Conservation (phyloP, 2,329 filamentous ascomycete species). For the Sarocladium kiliense region DNA sequence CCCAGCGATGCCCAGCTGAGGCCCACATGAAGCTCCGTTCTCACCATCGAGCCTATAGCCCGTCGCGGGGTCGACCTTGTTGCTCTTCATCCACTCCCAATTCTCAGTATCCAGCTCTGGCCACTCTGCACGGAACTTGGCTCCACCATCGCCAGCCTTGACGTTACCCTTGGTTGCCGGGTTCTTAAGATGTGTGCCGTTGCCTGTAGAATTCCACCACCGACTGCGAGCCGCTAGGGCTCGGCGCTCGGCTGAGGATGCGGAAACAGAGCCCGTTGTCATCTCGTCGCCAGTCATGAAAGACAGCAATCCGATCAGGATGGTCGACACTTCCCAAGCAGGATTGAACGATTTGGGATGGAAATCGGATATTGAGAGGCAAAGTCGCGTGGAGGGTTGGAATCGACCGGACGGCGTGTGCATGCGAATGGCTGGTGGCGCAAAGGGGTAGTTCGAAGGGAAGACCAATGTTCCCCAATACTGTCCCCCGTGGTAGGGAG, state of each 20-base stretch:
- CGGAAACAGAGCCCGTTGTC: constrained; percentile 87
- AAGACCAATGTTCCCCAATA: constrained; percentile 98
- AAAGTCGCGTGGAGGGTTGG: constrained; percentile 85
- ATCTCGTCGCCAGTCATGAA: constrained; percentile 99
- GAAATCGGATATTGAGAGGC: constrained; percentile 94
- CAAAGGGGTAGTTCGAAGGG: constrained; percentile 94
- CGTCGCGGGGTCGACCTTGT: constrained; percentile 71
- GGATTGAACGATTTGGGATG: constrained; percentile 98
- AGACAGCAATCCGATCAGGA: constrained; percentile 85
- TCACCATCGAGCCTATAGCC: constrained; percentile 52
- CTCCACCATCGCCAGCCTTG: constrained; percentile 86
- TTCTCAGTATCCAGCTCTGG: constrained; percentile 85
- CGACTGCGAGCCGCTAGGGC: constrained; percentile 70
- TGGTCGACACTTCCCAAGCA: constrained; percentile 96
- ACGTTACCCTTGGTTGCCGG: constrained; percentile 67
- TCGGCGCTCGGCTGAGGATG: constrained; percentile 70
- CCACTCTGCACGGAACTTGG: constrained; percentile 87
- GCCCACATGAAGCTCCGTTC: constrained; percentile 47
- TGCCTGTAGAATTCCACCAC: constrained; percentile 97
- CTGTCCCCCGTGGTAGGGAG: constrained; percentile 89
- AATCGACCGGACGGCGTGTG: constrained; percentile 96
- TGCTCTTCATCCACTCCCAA: constrained; percentile 83
- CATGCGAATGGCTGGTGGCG: constrained; percentile 96
- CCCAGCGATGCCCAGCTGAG: constrained; percentile 51
- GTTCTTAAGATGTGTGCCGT: constrained; percentile 63